Evolutionary conservation across 129 eudicot species (phyloP), one percentile per base, ranked within the genome.

Genomic region (Flaveria trinervia): DNA sequence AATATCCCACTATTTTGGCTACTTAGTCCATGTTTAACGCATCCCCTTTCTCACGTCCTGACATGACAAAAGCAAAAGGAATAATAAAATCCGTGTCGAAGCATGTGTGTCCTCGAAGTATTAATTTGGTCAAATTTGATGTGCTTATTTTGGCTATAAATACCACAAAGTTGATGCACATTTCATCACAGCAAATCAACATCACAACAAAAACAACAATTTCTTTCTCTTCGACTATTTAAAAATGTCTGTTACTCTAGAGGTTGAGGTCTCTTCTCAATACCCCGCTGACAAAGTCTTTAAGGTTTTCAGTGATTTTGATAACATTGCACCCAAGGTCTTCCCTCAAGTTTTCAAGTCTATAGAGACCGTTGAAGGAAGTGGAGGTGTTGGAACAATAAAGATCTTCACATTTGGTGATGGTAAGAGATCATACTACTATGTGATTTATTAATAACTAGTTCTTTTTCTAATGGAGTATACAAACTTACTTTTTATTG

Each of bases 291-390:
- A 64, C 1, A 15, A 3, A 15, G 46, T 64, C 33, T 64, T 64
- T 7, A 64, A 64, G 69, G 69, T 33, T 14, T 15, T 64, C 1
- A 15, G 69, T 64, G 69, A 64, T 33, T 64, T 64, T 6, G 69
- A 64, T 17, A 64, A 15, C 13, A 30, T 64, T 10, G 69, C 20
- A 30, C 45, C 69, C 15, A 64, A 64, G 44, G 22, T 64, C 4
- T 2, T 9, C 46, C 69, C 69, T 30, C 69, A 64, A 30, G 44
- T 64, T 30, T 28, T 64, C 69, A 64, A 64, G 46, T 64, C 69
- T 11, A 30, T 64, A 2, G 69, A 64, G 22, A 64, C 69, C 1
- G 22, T 64, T 6, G 5, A 64, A 7, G 69, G 69, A 6, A 64
- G 15, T 46, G 69, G 69, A 33, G 69, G 2, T 1, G 69, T 64